Conservation (phyloP, 1,139 yeast genomes). For the Kluyveromyces sp. region DNA sequence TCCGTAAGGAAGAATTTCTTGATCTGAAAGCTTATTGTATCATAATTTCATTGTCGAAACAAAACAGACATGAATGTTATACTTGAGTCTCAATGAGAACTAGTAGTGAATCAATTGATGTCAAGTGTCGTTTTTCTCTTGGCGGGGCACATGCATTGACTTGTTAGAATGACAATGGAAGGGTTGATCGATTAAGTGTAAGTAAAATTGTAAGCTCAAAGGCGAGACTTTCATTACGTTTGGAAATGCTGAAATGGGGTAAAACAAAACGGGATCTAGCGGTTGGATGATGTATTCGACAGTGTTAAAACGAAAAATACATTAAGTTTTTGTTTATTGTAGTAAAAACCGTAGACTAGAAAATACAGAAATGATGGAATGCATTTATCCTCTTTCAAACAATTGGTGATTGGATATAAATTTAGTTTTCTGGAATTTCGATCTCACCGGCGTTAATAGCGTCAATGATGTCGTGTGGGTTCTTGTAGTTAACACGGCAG, state of each 20-base stretch:
- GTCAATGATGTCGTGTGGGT: constrained; percentile 98
- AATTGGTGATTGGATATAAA: constrained; percentile 11
- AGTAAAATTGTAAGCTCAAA: not conserved
- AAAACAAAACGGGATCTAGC: not conserved
- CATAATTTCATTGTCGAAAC: not conserved
- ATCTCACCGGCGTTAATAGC: constrained; percentile 98
- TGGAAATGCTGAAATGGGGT: not conserved
- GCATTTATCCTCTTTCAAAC: constrained; percentile 6
- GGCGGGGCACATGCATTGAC: no score
- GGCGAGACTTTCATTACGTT: not conserved
- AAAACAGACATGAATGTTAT: not conserved
- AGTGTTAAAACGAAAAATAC: constrained; percentile 18
- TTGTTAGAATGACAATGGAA: not conserved
- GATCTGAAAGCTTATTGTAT: not conserved
- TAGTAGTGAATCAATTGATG: no score
- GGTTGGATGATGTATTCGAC: constrained; percentile 1
- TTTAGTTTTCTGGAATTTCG: constrained; percentile 87
- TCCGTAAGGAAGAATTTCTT: not conserved
- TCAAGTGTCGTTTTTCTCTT: no score
- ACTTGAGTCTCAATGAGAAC: not conserved
- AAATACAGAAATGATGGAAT: constrained; percentile 24
- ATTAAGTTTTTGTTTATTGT: constrained; percentile 14
- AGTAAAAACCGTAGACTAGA: constrained; percentile 31
- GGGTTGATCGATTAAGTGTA: not conserved
- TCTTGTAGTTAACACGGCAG: constrained; percentile 98